Evolutionary conservation across 352 stramenopile species (phyloP).

Genomic region (Phytophthora cactorum): DNA sequence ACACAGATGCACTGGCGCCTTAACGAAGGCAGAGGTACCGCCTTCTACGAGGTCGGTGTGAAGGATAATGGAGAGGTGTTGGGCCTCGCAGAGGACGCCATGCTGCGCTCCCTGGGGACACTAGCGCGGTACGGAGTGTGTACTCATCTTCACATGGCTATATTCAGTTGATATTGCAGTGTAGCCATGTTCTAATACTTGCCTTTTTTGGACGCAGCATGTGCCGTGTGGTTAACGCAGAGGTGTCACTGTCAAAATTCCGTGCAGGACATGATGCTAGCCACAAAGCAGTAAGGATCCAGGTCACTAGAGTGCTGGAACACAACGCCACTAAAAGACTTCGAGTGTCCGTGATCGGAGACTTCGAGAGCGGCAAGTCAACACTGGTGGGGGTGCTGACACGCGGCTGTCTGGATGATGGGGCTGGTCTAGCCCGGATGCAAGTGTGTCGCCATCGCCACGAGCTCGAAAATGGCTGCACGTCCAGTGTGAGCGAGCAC

Average conservation of each 20-base stretch:
- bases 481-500: constrained; percentile 90
- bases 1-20: constrained; percentile 92
- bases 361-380: constrained; percentile 90
- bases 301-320: constrained; percentile 56
- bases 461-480: constrained; percentile 90
- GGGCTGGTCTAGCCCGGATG: constrained; percentile 85
- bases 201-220: constrained; percentile 47
- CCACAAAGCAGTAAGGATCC: constrained; percentile 55
- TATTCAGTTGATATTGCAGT: constrained; percentile 19
- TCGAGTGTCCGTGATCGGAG: constrained; percentile 87
- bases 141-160: constrained; percentile 3
- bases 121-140: constrained; percentile 46
- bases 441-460: constrained; percentile 91
- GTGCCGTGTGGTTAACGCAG: constrained; percentile 72
- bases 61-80: constrained; percentile 82
- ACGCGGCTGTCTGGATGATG: constrained; percentile 83
- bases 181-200: constrained; percentile 18
- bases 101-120: constrained; percentile 77
- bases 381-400: constrained; percentile 91
- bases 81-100: constrained; percentile 67
- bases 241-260: constrained; percentile 73
- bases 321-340: constrained; percentile 66
- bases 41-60: constrained; percentile 90
- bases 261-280: constrained; percentile 42
- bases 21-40: constrained; percentile 84